Evolutionary conservation across 495 filamentous ascomycete genomes (phyloP).

Genomic region (Parathielavia hyrcaniae): DNA sequence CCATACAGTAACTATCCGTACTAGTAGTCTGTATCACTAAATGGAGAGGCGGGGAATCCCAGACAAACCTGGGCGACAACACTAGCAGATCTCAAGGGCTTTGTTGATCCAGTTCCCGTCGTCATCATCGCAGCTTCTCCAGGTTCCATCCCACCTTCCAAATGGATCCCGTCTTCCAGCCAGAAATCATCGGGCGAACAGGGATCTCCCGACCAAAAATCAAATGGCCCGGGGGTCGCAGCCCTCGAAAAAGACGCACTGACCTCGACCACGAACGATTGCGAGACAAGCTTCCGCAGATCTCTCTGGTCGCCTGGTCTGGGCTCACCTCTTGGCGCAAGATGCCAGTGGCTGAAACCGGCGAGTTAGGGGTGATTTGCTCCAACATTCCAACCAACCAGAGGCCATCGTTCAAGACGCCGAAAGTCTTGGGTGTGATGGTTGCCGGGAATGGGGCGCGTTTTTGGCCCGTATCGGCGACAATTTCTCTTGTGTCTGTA

Average conservation of each 20-base stretch:
- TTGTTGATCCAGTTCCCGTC: too few relatives aligned
- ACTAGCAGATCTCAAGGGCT: not conserved
- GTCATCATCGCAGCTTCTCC: too few relatives aligned
- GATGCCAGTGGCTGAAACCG: not conserved
- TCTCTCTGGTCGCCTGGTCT: constrained; percentile 6
- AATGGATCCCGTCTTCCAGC: not conserved
- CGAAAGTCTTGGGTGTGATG: not conserved
- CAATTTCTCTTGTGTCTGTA: too few relatives aligned
- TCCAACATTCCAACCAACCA: not conserved
- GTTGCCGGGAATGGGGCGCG: not conserved
- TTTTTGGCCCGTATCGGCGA: too few relatives aligned
- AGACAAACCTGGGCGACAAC: not conserved
- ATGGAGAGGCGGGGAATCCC: too few relatives aligned
- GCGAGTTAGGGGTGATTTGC: not conserved
- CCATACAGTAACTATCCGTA: too few relatives aligned
- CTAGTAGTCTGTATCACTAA: too few relatives aligned
- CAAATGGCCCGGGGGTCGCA: not conserved
- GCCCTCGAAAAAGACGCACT: constrained; percentile 3
- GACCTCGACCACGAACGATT: constrained; percentile 7
- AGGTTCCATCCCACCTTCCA: not conserved
- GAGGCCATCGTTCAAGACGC: not conserved
- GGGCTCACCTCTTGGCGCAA: not conserved
- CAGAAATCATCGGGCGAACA: constrained; percentile 5
- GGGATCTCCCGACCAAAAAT: not conserved
- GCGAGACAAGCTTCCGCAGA: constrained; percentile 20